Conservation (phyloP, 192 early-diverging fungal genomes). For the Kickxella alabastrina region DNA sequence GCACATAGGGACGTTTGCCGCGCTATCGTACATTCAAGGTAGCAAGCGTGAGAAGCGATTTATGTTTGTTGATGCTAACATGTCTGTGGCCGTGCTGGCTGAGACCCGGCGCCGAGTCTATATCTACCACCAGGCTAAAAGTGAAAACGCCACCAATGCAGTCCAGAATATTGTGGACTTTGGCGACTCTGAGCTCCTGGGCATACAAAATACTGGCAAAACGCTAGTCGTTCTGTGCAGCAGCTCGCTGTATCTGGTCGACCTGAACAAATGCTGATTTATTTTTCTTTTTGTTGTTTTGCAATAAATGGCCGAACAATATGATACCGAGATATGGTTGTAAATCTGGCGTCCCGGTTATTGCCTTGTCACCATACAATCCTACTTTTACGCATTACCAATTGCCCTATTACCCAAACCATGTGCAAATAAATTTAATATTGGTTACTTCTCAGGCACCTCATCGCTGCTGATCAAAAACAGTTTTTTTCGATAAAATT, state of each 20-base stretch:
- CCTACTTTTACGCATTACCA: too few relatives aligned
- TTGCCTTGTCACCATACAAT: too few relatives aligned
- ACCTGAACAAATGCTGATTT: slow-evolving; percentile 18
- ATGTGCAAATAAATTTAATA: too few relatives aligned
- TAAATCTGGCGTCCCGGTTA: background rate
- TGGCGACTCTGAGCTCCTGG: slow-evolving; percentile 26
- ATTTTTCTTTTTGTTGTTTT: background rate
- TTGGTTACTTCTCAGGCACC: too few relatives aligned
- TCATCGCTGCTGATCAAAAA: too few relatives aligned
- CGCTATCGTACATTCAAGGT: slow-evolving; percentile 70
- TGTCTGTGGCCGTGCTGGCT: slow-evolving; percentile 35
- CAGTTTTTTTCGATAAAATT: too few relatives aligned
- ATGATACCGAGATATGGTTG: too few relatives aligned
- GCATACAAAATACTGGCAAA: slow-evolving; percentile 20
- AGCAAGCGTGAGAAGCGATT: slow-evolving; percentile 69
- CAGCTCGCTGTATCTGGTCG: slow-evolving; percentile 14
- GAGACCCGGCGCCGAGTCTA: slow-evolving; percentile 44
- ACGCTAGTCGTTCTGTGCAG: slow-evolving; percentile 26
- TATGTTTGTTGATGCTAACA: slow-evolving; percentile 55
- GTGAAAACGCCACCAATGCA: slow-evolving; percentile 4
- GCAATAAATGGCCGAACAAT: too few relatives aligned
- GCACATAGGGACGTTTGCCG: slow-evolving; percentile 62
- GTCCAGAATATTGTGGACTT: slow-evolving; percentile 44
- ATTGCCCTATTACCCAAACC: too few relatives aligned
- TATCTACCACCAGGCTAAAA: slow-evolving; percentile 29